Evolutionary conservation across 495 filamentous ascomycete genomes (phyloP), one percentile per base, ranked within the genome.

Genomic region (Penicillium herquei): DNA sequence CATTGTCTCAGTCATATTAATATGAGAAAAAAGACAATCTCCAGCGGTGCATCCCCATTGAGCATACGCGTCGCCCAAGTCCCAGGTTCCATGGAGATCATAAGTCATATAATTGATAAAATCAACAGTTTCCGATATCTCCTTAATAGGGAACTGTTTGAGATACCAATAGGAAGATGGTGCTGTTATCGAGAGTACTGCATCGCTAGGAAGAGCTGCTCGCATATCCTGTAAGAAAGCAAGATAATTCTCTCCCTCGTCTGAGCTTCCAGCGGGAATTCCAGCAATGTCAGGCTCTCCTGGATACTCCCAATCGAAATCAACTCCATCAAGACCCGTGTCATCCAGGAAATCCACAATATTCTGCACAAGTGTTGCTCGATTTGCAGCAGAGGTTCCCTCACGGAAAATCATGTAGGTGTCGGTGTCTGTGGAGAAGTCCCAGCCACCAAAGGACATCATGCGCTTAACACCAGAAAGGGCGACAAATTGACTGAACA

Each of bases 391-490:
- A 21, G 26, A 58, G 17, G 70, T 63, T 33, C 52, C 73, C 0
- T 68, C 37, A 13, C 74, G 68, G 47, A 76, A 64, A 43, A 76
- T 65, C 12, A 51, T 32, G 35, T 64, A 74, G 3, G 68, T 70
- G 10, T 11, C 32, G 8, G 54, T 53, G 21, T 58, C 48, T 3
- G 74, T 75, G 6, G 62, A 71, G 7, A 57, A 57, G 9, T 34
- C 50, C 55, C 55, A 57, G 1, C 77, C 78, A 16, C 77, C 78
- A 52, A 81, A 67, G 0, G 70, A 72, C 6, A 79, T 4, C n/a
- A 81, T 70, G 8, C 56, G 60, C 56, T 76, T 74, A 10, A 63
- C 39, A 10, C 45, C 59, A 37, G 10, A 48, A 10, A 40, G 21
- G 1, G 35, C n/a, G 1, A 35, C 17, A 9, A 21, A 30, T 11